Evolutionary conservation across 371 early-diverging fungal genomes (phyloP).

Genomic region (Rhizopus sp.): DNA sequence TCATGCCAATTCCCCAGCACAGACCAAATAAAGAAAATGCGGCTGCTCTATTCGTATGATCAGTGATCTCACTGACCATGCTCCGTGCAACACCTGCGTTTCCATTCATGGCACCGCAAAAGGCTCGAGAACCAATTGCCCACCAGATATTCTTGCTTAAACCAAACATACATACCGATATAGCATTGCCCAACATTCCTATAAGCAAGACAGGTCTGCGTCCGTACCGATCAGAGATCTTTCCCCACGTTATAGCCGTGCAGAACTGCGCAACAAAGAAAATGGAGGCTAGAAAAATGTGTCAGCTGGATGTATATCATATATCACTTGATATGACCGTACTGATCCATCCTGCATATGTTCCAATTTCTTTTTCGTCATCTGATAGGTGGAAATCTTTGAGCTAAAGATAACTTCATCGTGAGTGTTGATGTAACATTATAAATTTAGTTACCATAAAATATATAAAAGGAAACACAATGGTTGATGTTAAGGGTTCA

Average conservation of each 20-base stretch:
- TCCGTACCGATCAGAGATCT: slow-evolving; percentile 67
- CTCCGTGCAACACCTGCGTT: slow-evolving; percentile 86
- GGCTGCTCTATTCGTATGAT: slow-evolving; percentile 72
- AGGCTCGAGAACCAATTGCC: slow-evolving; percentile 71
- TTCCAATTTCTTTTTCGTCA: slow-evolving; percentile 64
- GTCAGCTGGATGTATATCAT: not conserved
- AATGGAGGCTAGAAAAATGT: slow-evolving; percentile 33
- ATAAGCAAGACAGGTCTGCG: slow-evolving; percentile 79
- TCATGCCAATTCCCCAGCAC: slow-evolving; percentile 69
- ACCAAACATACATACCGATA: slow-evolving; percentile 76
- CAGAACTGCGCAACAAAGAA: slow-evolving; percentile 62
- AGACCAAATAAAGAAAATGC: slow-evolving; percentile 73
- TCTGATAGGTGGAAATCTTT: slow-evolving; percentile 62
- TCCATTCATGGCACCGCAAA: slow-evolving; percentile 82
- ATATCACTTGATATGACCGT: slow-evolving; percentile 11
- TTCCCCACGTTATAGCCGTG: slow-evolving; percentile 59
- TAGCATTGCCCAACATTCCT: slow-evolving; percentile 74
- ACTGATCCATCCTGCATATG: slow-evolving; percentile 69
- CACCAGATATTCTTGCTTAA: slow-evolving; percentile 62
- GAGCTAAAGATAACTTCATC: slow-evolving; percentile 35
- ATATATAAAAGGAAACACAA: slow-evolving; percentile 69
- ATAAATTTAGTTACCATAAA: slow-evolving; percentile 46
- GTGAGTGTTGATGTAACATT: not conserved
- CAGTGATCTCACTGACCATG: slow-evolving; percentile 86
- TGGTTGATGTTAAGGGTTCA: slow-evolving; percentile 68